A percentile compares a stretch with the other conserved stretches of the same genome.
Evolutionary conservation across 805 yeast genomes (phyloP).

Genomic region (Yamadazyma tumulicola): DNA sequence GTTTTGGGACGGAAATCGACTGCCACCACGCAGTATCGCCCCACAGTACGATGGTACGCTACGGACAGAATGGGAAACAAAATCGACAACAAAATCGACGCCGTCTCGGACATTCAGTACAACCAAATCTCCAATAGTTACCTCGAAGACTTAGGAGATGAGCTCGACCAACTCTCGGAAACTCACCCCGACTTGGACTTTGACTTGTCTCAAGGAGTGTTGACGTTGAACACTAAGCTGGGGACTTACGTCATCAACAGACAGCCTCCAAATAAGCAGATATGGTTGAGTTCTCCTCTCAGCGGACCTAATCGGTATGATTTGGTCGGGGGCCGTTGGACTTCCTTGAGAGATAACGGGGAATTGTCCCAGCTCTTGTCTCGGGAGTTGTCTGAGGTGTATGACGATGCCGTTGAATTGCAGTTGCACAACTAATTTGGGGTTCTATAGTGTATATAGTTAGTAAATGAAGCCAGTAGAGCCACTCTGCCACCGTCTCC

Average conservation of each 20-base stretch:
- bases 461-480: background rate
- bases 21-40: background rate
- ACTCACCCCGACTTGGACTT: constrained; percentile 61
- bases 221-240: constrained; percentile 61
- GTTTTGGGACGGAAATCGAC: background rate
- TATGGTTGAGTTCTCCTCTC: constrained; percentile 91
- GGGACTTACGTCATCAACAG: constrained; percentile 93
- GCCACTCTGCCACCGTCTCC: too few species aligned
- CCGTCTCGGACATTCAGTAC: constrained; percentile 51
- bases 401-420: constrained; percentile 20
- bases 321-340: constrained; percentile 71
- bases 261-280: constrained; percentile 96
- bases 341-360: constrained; percentile 63
- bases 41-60: constrained; percentile 12
- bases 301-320: constrained; percentile 87
- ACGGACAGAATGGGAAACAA: constrained; percentile 13
- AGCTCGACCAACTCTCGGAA: constrained; percentile 67
- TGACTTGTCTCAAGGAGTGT: constrained; percentile 83
- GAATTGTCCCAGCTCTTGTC: constrained; percentile 32
- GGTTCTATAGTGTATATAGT: background rate
- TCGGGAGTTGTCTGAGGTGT: constrained; percentile 28
- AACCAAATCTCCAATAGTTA: constrained; percentile 63
- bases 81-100: constrained; percentile 39
- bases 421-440: constrained; percentile 13
- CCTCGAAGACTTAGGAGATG: constrained; percentile 64